Base-by-base conservation (phyloP, 2,329 filamentous ascomycete genomes). In the Pestalotiopsis sp. region DNA sequence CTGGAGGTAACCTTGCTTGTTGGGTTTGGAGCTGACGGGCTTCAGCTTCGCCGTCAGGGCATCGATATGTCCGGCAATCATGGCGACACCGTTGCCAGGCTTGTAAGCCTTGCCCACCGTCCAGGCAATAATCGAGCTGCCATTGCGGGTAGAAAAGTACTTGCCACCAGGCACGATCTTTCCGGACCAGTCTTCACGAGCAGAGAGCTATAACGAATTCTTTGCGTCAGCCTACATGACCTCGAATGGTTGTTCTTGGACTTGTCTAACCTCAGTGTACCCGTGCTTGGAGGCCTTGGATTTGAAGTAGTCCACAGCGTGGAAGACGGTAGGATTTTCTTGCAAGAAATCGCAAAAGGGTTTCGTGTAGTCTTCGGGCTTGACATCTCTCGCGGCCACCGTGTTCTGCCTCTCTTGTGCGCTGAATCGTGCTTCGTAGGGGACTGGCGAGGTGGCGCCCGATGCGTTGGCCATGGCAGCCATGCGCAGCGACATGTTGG, bases 61-160 rank as follows among this genome's bases (percentile, higher is more conserved):
- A 81, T 98, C 96, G 71, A 98, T 92, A 80, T 98, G 96, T 7
- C 95, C 95, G 3, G 93, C 96, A 60, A 98, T 86, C 81, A 98
- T 95, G 67, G 91, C 94, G 64, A 95, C 87, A 62, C 95, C 95
- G 76, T 97, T 95, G 9, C 95, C 95, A 65, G 92, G 87, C 80
- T 92, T 86, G 79, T 97, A 98, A 2, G 91, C 87, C 65, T 88
- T 89, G 68, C 95, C 95, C 67, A 98, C 88, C 3, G 89, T 88
- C 81, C 98, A 98, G 7, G 94, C 93, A 74, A 97, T 93, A 72
- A 97, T 80, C 55, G 93, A 92, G 79, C 91, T 95, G 65, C 92
- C 93, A 76, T 98, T 98, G 69, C 95, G 91, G 25, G 91, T 92
- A 31, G 91, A 88, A 79, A 91, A 98, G 86, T 98, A 98, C 81